Percentiles rank a stretch among this genome's conserved stretches.
Conservation (phyloP, 1,139 yeast species). For the Ogataea hybrid region DNA sequence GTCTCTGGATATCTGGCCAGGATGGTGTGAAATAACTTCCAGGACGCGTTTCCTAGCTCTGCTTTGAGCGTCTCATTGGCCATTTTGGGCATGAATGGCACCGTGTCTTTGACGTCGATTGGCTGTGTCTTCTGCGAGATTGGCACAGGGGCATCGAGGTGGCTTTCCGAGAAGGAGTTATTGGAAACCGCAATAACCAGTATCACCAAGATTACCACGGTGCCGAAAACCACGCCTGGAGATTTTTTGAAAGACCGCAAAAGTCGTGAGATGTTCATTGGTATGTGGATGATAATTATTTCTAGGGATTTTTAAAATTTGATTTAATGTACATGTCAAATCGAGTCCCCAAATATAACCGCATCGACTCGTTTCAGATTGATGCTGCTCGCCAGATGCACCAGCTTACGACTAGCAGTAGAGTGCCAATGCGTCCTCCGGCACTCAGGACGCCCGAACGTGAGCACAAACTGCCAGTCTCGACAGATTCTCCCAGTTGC, state of each 20-base stretch:
- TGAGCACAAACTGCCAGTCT: not conserved
- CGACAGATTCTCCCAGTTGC: slow-evolving; percentile 8
- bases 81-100: slow-evolving; percentile 83
- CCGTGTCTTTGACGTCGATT: slow-evolving; percentile 5
- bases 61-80: slow-evolving; percentile 63
- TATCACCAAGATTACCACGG: slow-evolving; percentile 16
- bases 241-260: slow-evolving; percentile 15
- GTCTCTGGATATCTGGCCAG: slow-evolving; percentile 87
- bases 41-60: slow-evolving; percentile 82
- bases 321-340: slow-evolving; percentile 2
- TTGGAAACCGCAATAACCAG: slow-evolving; percentile 18
- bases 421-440: slow-evolving; percentile 19
- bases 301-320: not conserved
- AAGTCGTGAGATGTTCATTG: slow-evolving; percentile 6
- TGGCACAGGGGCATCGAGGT: slow-evolving; percentile 22
- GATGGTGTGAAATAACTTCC: slow-evolving; percentile 89
- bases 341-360: slow-evolving; percentile 24
- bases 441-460: slow-evolving; percentile 55
- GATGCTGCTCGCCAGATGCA: slow-evolving; percentile 66
- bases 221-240: slow-evolving; percentile 20
- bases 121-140: slow-evolving; percentile 11
- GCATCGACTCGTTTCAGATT: slow-evolving; percentile 57
- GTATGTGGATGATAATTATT: slow-evolving; percentile 2
- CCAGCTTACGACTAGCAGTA: slow-evolving; percentile 28
- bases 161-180: slow-evolving; percentile 15